phyloP scores from a whole-genome alignment of 2,329 filamentous ascomycete genomes.

The Septoria petroselini region DNA sequence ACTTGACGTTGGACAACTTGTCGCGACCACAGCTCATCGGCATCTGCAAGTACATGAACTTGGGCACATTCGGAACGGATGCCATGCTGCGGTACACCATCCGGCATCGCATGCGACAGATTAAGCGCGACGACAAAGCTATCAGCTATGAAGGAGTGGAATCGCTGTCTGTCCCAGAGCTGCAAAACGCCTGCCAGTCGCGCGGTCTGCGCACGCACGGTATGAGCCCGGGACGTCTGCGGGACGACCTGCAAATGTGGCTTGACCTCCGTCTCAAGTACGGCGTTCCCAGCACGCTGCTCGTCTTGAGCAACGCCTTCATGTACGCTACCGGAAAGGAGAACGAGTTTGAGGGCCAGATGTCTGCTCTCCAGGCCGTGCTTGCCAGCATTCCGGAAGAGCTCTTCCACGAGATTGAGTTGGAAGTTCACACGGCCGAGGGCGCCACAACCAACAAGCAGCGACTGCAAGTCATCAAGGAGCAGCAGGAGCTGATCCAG shows the following conservation, averaged over 20 bases:
- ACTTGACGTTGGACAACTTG: constrained; percentile 93
- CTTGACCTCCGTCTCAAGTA: constrained; percentile 88
- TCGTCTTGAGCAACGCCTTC: constrained; percentile 95
- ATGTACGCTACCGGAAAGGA: constrained; percentile 91
- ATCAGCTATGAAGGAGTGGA: constrained; percentile 94
- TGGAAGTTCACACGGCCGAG: constrained; percentile 95
- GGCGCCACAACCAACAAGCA: constrained; percentile 98
- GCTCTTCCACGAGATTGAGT: constrained; percentile 98
- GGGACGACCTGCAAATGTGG: constrained; percentile 90
- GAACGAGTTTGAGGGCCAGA: constrained; percentile 78
- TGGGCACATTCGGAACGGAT: constrained; percentile 95
- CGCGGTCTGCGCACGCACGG: constrained; percentile 91
- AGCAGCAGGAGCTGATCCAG: constrained; percentile 96
- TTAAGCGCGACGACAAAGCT: constrained; percentile 94
- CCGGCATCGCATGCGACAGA: constrained; percentile 96
- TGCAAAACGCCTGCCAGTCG: constrained; percentile 87
- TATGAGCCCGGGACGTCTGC: constrained; percentile 80
- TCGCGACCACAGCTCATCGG: constrained; percentile 92
- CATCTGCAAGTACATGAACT: constrained; percentile 97
- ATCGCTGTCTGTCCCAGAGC: constrained; percentile 84
- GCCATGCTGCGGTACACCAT: constrained; percentile 97
- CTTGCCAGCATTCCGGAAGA: constrained; percentile 95
- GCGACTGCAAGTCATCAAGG: constrained; percentile 93
- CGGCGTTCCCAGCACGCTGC: constrained; percentile 90
- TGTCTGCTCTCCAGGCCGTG: constrained; percentile 88